A percentile compares a stretch with the other conserved stretches of the same genome.
Evolutionary conservation across 2,329 filamentous ascomycete species (phyloP).

Genomic region (Coniochaeta sp.): DNA sequence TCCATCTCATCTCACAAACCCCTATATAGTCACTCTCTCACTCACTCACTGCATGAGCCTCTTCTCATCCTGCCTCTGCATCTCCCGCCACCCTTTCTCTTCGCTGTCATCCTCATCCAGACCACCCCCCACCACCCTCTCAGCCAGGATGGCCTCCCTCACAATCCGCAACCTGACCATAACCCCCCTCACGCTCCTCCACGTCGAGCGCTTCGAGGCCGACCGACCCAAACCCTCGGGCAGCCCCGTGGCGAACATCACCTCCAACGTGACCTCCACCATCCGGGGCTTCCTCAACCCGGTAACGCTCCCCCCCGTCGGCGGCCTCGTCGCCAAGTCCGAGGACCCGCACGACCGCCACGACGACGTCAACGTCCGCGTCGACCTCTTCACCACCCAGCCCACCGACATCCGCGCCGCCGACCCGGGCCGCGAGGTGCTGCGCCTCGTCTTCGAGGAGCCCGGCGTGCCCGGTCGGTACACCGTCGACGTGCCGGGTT

Average conservation of each 20-base stretch:
- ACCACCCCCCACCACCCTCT: background rate
- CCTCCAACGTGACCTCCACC: constrained; percentile 21
- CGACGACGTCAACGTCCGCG: constrained; percentile 48
- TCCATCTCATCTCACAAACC: too few relatives aligned
- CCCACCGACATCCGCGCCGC: constrained; percentile 55
- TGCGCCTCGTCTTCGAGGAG: constrained; percentile 68
- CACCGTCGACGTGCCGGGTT: constrained; percentile 64
- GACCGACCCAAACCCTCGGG: constrained; percentile 32
- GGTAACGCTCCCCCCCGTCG: constrained; percentile 18
- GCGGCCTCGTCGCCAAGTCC: constrained; percentile 14
- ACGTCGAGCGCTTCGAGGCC: constrained; percentile 64
- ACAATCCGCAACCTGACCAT: constrained; percentile 78
- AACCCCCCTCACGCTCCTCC: constrained; percentile 63
- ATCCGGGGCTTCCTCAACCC: constrained; percentile 34
- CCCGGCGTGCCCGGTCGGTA: constrained; percentile 48
- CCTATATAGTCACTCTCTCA: background rate
- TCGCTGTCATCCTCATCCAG: background rate
- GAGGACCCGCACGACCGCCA: constrained; percentile 28
- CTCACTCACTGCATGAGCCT: background rate
- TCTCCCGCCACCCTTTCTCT: background rate
- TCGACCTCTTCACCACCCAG: constrained; percentile 62
- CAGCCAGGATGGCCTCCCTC: constrained; percentile 41
- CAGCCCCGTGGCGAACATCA: constrained; percentile 37
- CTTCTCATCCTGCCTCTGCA: background rate
- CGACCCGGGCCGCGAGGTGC: constrained; percentile 52